Conservation (phyloP, 495 filamentous ascomycete genomes). For the Neurospora sp. region DNA sequence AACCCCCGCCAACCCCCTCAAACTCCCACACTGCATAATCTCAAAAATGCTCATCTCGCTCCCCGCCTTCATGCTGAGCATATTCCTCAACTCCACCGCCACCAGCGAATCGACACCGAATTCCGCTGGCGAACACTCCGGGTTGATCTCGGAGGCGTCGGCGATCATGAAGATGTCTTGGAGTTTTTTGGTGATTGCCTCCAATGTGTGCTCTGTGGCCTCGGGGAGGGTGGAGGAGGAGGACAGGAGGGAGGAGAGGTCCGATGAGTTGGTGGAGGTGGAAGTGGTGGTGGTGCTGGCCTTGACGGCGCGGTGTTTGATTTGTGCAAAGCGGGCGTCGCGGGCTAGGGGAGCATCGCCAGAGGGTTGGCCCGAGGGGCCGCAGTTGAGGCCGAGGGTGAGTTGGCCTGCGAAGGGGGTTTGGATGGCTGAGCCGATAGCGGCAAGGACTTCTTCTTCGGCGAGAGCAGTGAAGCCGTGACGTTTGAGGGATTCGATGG, state of each 20-base stretch:
- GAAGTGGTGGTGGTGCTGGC: background rate
- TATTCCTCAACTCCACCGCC: constrained; percentile 38
- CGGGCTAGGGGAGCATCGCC: constrained; percentile 1
- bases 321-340: constrained; percentile 11
- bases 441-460: constrained; percentile 14
- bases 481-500: constrained; percentile 7
- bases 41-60: constrained; percentile 33
- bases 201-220: no score
- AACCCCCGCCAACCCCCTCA: constrained; percentile 15
- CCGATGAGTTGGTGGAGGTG: no score
- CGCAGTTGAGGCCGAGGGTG: constrained; percentile 15
- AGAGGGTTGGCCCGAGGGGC: constrained; percentile 2
- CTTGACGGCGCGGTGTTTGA: constrained; percentile 5
- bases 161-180: constrained; percentile 26
- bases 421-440: constrained; percentile 13
- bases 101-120: constrained; percentile 40
- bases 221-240: no score
- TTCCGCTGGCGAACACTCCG: constrained; percentile 11
- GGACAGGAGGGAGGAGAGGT: no score
- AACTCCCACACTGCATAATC: constrained; percentile 28
- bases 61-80: constrained; percentile 22
- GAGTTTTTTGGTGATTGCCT: constrained; percentile 18
- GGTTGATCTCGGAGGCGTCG: constrained; percentile 18
- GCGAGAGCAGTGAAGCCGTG: constrained; percentile 14
- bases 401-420: constrained; percentile 15